Evolutionary conservation across 2,329 filamentous ascomycete genomes (phyloP).

Genomic region (Monosporascus ibericus): DNA sequence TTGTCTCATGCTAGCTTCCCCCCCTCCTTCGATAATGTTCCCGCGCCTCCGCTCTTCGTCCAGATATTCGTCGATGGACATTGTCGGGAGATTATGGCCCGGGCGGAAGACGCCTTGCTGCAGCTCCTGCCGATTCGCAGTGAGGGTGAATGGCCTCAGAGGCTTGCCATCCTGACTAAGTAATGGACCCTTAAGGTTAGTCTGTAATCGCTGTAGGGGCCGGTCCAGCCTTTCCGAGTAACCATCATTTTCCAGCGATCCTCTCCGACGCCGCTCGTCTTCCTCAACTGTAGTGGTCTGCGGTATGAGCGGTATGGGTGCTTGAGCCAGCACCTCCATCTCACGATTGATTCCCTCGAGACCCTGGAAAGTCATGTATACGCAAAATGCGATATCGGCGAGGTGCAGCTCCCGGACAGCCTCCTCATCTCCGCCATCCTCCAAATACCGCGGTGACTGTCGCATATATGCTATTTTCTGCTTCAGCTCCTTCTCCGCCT

Average conservation of each 20-base stretch:
- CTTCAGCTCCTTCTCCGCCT: constrained; percentile 79
- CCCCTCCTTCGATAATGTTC: constrained; percentile 86
- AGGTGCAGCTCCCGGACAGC: constrained; percentile 74
- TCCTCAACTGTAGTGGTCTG: constrained; percentile 40
- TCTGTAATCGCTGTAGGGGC: constrained; percentile 45
- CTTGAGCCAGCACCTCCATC: constrained; percentile 71
- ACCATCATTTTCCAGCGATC: constrained; percentile 32
- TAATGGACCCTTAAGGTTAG: constrained; percentile 59
- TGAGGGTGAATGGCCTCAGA: constrained; percentile 81
- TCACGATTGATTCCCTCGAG: constrained; percentile 87
- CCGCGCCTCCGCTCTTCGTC: constrained; percentile 82
- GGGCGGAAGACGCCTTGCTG: constrained; percentile 78
- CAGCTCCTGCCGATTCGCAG: constrained; percentile 69
- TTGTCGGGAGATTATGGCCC: constrained; percentile 90
- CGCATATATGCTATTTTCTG: constrained; percentile 63
- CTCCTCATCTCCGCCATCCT: constrained; percentile 72
- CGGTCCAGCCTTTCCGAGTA: constrained; percentile 73
- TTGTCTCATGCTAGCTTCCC: constrained; percentile 62
- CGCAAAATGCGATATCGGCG: constrained; percentile 64
- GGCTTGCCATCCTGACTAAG: constrained; percentile 77
- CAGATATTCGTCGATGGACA: constrained; percentile 96
- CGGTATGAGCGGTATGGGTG: constrained; percentile 47
- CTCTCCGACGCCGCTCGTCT: constrained; percentile 35
- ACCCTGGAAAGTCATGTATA: constrained; percentile 76
- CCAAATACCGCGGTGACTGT: constrained; percentile 33